Percentiles rank a stretch among this genome's conserved stretches.
These are phyloP conservation scores for Vishniacozyma victoriae DNA, from an alignment of 768 basidiomycete species.

Conservation along the genomic window DNA sequence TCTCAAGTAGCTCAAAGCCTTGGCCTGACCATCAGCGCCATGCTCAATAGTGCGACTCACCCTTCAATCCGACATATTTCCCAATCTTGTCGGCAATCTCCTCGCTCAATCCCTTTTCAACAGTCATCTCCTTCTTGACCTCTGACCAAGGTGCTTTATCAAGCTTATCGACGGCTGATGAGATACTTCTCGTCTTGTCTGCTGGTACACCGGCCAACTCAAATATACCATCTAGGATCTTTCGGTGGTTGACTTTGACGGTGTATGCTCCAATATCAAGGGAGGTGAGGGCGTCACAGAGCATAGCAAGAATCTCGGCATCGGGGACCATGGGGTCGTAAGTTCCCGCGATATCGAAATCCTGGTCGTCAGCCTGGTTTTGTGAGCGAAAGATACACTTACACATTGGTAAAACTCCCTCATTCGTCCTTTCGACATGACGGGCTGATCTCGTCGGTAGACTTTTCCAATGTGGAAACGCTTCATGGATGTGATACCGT, in stretches of 20 bases:
- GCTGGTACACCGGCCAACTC: slow-evolving; percentile 88
- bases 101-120: slow-evolving; percentile 81
- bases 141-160: slow-evolving; percentile 95
- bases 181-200: slow-evolving; percentile 85
- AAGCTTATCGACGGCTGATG: slow-evolving; percentile 94
- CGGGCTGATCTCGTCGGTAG: slow-evolving; percentile 90
- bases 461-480: slow-evolving; percentile 99
- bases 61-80: slow-evolving; percentile 93
- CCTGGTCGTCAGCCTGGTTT: slow-evolving; percentile 52
- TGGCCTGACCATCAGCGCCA: slow-evolving; percentile 51
- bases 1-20: slow-evolving; percentile 67
- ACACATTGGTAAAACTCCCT: slow-evolving; percentile 97
- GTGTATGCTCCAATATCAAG: slow-evolving; percentile 92
- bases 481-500: slow-evolving; percentile 67
- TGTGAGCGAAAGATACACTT: slow-evolving; percentile 30
- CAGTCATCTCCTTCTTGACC: slow-evolving; percentile 93
- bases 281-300: slow-evolving; percentile 71
- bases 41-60: slow-evolving; percentile 48
- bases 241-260: slow-evolving; percentile 93
- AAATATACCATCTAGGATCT: slow-evolving; percentile 94
- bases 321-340: slow-evolving; percentile 99
- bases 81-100: slow-evolving; percentile 87
- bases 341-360: slow-evolving; percentile 85
- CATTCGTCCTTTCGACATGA: slow-evolving; percentile 97
- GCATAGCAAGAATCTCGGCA: slow-evolving; percentile 75